These are phyloP conservation scores for Ilyonectria robusta DNA, from an alignment of 2,329 filamentous ascomycete species.

Conservation along the genomic window DNA sequence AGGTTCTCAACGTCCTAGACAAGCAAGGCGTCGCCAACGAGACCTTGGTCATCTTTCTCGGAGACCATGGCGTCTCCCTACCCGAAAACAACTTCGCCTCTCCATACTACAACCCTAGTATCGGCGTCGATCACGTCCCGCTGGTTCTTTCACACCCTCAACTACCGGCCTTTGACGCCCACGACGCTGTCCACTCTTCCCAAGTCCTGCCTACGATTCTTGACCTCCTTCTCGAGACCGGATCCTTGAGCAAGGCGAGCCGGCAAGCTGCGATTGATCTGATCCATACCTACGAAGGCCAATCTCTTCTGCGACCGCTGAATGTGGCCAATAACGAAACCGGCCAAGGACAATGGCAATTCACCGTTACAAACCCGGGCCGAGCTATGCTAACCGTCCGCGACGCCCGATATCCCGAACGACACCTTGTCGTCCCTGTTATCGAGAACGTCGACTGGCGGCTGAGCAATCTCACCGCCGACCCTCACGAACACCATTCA, in stretches of 20 bases:
- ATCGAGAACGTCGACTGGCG: constrained; percentile 53
- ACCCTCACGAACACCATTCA: constrained; percentile 46
- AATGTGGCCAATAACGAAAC: constrained; percentile 24
- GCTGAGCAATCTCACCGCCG: constrained; percentile 46
- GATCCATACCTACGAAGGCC: constrained; percentile 50
- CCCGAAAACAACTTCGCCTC: constrained; percentile 50
- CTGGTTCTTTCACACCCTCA: constrained; percentile 51
- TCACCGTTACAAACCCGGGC: constrained; percentile 53
- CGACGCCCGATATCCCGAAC: constrained; percentile 48
- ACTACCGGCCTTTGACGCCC: constrained; percentile 46
- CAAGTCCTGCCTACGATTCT: constrained; percentile 53
- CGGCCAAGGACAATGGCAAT: constrained; percentile 51
- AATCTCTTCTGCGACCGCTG: constrained; percentile 49
- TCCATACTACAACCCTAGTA: constrained; percentile 52
- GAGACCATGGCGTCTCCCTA: constrained; percentile 53
- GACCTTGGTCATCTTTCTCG: constrained; percentile 51
- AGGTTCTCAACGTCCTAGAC: constrained; percentile 49
- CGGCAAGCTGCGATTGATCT: constrained; percentile 43
- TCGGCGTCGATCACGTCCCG: constrained; percentile 50
- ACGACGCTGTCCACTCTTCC: constrained; percentile 49
- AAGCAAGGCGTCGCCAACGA: constrained; percentile 52
- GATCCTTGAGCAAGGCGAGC: constrained; percentile 44
- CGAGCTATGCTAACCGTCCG: constrained; percentile 52
- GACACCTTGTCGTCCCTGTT: constrained; percentile 51
- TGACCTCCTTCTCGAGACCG: constrained; percentile 51